Base-by-base conservation (phyloP, 495 filamentous ascomycete genomes). In the Penicillium egyptiacum region DNA sequence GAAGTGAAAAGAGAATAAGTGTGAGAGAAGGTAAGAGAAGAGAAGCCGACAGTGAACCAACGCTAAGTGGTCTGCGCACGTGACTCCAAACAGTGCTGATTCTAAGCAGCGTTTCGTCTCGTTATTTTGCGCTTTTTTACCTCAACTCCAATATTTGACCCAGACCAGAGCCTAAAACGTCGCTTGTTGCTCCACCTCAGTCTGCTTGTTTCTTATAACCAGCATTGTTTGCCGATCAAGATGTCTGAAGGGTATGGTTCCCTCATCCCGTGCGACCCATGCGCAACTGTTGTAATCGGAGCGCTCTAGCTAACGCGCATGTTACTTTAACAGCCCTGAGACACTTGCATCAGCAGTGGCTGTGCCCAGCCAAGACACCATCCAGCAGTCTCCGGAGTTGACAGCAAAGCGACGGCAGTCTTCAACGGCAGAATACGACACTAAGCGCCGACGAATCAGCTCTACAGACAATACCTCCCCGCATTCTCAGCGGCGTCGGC, bases 261-360 rank as follows among this genome's bases (percentile, higher is more conserved):
- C 20, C 37, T 22, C 43, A 30, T 28, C 42, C 42, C 22, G 31
- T 46, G 4, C 31, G 28, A 47, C 20, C 22, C 30, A 23, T 26
- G 25, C 53, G 30, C 42, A 39, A 37, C 23, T 31, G 9, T 16
- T 17, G 25, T 46, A 20, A 26, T 9, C 25, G 42, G 39, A 30
- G 6, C 23, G 23, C 22, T 16, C 28, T 55, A 47, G 31, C 53
- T 55, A 47, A 55, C 23, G 6, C 10, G 3, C 25, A 50, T 40
- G 16, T 28, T 19, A n/a, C 16, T 30, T 25, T 16, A 30, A 43
- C 31, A 74, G 70, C 19, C 6, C 45, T 14, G 45, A 48, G 46
- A 64, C 80, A 30, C 80, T 89, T 55, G 84, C 86, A 19, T 89
- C 87, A 11, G 86, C 85, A 48, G 86, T 89, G 47, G 75, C 85